A percentile compares a stretch with the other conserved stretches of the same genome.
These are phyloP conservation scores for Nelumbo lutea DNA, from an alignment of 164 flowering plant species.

Conservation along the genomic window DNA sequence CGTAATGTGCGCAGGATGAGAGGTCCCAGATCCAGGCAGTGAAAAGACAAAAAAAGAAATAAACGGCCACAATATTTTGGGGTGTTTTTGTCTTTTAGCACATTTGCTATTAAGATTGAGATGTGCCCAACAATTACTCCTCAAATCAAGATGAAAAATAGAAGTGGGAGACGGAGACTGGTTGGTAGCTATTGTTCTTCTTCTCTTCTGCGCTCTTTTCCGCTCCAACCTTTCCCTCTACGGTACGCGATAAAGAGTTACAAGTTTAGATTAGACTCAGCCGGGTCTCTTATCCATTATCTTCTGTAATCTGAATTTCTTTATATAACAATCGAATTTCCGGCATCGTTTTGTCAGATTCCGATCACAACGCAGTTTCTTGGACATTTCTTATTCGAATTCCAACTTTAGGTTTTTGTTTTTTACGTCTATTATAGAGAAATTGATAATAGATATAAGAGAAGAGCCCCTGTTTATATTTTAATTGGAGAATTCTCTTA, in stretches of 20 bases:
- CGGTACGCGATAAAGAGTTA: not conserved
- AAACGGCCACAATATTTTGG: too few species aligned
- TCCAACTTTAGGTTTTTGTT: not conserved
- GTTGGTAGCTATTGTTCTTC: not conserved
- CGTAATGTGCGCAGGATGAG: too few species aligned
- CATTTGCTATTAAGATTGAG: too few species aligned
- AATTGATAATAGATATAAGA: not conserved
- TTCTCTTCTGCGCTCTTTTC: not conserved
- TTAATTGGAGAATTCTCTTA: not conserved
- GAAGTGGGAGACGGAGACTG: not conserved
- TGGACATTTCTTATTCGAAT: not conserved
- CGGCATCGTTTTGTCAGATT: not conserved
- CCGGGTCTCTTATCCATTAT: not conserved
- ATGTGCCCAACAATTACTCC: too few species aligned
- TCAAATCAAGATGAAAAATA: too few species aligned
- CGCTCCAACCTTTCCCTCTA: not conserved
- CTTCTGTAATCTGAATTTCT: not conserved
- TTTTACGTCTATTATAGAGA: not conserved
- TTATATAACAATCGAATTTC: not conserved
- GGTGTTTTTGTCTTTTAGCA: too few species aligned
- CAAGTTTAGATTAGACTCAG: too few species aligned
- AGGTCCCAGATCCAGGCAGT: too few species aligned
- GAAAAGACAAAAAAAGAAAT: too few species aligned
- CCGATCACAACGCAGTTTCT: not conserved
- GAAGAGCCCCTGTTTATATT: not conserved